Evolutionary conservation across 306 rosid species (phyloP).

Genomic region (Quercus berberidifolia): DNA sequence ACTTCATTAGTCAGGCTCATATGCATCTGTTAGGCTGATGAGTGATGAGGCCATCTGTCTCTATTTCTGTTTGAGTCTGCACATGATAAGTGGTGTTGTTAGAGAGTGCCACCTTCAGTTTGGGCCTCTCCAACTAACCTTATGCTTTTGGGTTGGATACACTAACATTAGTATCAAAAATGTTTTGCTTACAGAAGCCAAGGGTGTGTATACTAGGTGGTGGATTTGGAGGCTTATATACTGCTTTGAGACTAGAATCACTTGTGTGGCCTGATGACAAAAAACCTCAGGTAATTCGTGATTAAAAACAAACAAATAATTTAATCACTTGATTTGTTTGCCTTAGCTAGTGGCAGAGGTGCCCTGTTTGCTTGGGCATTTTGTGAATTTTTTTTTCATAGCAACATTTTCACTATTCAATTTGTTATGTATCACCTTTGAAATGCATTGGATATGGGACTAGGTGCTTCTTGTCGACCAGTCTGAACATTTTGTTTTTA

Average conservation of each 20-base stretch:
- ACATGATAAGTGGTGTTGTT: background rate
- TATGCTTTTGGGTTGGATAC: background rate
- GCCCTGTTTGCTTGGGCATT: no score
- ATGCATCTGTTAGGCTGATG: background rate
- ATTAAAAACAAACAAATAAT: background rate
- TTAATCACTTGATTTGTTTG: background rate
- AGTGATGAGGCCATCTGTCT: background rate
- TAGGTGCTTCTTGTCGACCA: constrained; percentile 62
- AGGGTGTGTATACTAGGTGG: constrained; percentile 94
- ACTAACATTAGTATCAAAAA: background rate
- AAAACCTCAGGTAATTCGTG: constrained; percentile 63
- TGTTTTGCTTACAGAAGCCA: constrained; percentile 52
- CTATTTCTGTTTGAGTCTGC: background rate
- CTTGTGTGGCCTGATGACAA: constrained; percentile 79
- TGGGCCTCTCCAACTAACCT: background rate
- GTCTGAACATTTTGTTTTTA: constrained; percentile 57
- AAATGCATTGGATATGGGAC: constrained; percentile 2
- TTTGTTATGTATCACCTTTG: background rate
- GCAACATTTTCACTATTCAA: background rate
- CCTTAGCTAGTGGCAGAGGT: background rate
- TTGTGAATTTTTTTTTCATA: background rate
- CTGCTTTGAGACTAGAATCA: constrained; percentile 91
- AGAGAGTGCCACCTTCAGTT: background rate
- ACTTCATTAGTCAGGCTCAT: background rate
- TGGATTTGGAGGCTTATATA: constrained; percentile 95